Evolutionary conservation across 2,329 filamentous ascomycete genomes (phyloP), one percentile per base, ranked within the genome.

Genomic region (Bimuria novae-zelandiae): DNA sequence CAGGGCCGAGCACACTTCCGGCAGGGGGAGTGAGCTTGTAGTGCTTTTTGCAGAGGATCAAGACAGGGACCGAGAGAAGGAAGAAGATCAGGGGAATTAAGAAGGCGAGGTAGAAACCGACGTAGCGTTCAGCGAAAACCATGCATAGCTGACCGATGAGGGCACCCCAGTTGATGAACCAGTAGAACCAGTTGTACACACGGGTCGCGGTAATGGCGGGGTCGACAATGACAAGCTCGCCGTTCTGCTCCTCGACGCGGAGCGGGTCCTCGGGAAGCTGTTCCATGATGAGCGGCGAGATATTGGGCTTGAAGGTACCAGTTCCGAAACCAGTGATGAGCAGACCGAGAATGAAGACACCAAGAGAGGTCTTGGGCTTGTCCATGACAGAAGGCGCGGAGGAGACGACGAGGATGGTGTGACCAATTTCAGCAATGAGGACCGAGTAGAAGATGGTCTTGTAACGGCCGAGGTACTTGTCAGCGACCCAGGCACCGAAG

Each of bases 81-180:
- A 88, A 87, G 61, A 88, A 72, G 36, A 76, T 62, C 1, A 86
- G 88, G 7, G 86, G 86, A 10, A 89, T 78, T 21, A 86, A 72
- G 74, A 80, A 90, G 0, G 87, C 80, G n/a, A 88, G 77, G 84
- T 84, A 90, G 77, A 88, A 90, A 8, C 87, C 87, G 41, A 89
- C 81, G 55, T 88, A 88, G 19, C 49, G 43, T 46, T 46, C 88
- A 3, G 85, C 82, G 64, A 87, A 90, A 14, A 87, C 84, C 82
- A 88, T 89, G 59, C 78, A 76, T 33, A 89, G 77, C 65, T 87
- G 83, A 19, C 83, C 82, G 23, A 78, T 51, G n/a, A 87, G 71
- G 8, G 85, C 80, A 7, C 87, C 87, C 16, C 87, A 68, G 67
- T 89, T 89, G 76, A 89, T 86, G 65, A 85, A 82, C 54, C 88